These are phyloP conservation scores for Ceratobasidium sp. DNA, from an alignment of 1,284 basidiomycete genomes.

Conservation along the genomic window DNA sequence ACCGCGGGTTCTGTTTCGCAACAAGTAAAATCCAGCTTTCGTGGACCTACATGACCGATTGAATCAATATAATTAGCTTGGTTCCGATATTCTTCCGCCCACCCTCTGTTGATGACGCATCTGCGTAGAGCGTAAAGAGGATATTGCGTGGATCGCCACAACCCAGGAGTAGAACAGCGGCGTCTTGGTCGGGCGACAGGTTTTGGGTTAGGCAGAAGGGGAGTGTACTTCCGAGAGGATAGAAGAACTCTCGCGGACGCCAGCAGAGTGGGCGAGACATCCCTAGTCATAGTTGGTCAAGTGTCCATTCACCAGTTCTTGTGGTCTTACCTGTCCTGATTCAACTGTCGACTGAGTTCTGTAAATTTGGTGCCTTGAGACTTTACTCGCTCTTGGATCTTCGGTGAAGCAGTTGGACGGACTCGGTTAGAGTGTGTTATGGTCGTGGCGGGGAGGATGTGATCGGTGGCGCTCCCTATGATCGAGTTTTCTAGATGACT, in stretches of 20 bases:
- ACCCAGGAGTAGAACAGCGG: conserved; percentile 60
- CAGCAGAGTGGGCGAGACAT: conserved; percentile 19
- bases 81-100: not conserved
- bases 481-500: no score
- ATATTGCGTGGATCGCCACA: conserved; percentile 66
- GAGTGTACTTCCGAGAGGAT: conserved; percentile 62
- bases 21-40: conserved; percentile 6
- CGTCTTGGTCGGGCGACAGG: not conserved
- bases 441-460: no score
- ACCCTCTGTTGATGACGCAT: conserved; percentile 48
- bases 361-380: no score
- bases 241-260: not conserved
- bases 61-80: not conserved
- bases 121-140: conserved; percentile 59
- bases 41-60: not conserved
- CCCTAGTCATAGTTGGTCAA: no score
- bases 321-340: not conserved
- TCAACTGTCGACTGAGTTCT: no score
- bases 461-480: no score
- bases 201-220: conserved; percentile 59
- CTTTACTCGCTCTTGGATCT: no score
- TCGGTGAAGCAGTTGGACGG: no score
- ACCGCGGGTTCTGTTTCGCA: conserved; percentile 1
- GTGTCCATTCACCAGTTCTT: no score
- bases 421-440: no score